A percentile compares a stretch with the other conserved stretches of the same genome.
These are phyloP conservation scores for Martiniozyma asiatica DNA, from an alignment of 1,139 yeast species.

Conservation along the genomic window DNA sequence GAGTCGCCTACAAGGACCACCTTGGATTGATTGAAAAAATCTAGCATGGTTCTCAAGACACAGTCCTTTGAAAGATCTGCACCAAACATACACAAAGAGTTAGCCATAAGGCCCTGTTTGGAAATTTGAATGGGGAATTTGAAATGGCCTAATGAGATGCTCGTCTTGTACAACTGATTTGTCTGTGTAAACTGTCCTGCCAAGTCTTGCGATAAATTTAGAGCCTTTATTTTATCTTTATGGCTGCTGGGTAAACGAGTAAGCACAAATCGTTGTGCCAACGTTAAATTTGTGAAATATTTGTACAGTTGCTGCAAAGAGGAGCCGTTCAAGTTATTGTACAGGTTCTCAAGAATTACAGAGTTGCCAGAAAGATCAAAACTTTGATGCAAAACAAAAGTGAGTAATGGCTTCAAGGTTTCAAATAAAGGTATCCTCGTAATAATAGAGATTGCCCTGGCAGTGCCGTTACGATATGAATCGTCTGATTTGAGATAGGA, in stretches of 20 bases:
- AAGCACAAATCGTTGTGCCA: neutral
- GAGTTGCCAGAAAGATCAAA: too few species aligned
- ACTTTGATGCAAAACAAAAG: conserved; percentile 34
- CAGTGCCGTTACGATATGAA: conserved; percentile 32
- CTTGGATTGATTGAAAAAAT: conserved; percentile 6
- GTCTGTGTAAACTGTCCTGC: conserved; percentile 9
- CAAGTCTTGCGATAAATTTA: neutral
- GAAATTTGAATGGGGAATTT: conserved; percentile 22
- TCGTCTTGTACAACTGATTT: conserved; percentile 12
- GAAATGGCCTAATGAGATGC: conserved; percentile 11
- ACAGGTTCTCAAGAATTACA: too few species aligned
- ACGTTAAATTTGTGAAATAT: neutral
- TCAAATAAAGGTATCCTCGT: conserved; percentile 35
- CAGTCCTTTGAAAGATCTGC: conserved; percentile 18
- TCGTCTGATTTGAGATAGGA: too few species aligned
- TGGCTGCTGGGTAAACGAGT: too few species aligned
- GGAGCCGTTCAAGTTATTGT: conserved; percentile 12
- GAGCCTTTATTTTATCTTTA: too few species aligned
- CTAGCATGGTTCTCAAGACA: conserved; percentile 9
- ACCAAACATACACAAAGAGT: conserved; percentile 19
- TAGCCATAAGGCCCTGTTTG: conserved; percentile 16
- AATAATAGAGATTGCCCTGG: conserved; percentile 35
- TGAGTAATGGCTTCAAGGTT: conserved; percentile 35
- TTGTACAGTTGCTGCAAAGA: neutral
- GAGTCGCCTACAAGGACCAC: neutral